Evolutionary conservation across 768 basidiomycete genomes (phyloP).

Genomic region (Royoungia palumana): DNA sequence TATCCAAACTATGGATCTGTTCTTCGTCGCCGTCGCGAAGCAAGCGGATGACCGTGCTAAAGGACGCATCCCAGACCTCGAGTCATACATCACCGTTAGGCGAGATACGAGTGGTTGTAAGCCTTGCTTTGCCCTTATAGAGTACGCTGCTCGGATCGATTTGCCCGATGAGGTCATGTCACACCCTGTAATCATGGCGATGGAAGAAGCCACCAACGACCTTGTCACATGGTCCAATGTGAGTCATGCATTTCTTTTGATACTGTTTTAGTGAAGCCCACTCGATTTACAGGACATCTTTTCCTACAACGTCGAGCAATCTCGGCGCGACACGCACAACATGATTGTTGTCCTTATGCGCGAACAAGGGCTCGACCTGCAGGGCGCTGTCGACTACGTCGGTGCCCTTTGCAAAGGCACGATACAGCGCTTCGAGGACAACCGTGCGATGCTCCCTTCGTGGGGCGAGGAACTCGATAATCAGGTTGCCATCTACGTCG

Average conservation of each 20-base stretch:
- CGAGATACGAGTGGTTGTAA: constrained; percentile 54
- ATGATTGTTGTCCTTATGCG: constrained; percentile 71
- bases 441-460: constrained; percentile 49
- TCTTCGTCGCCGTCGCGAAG: constrained; percentile 40
- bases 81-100: constrained; percentile 51
- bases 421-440: constrained; percentile 49
- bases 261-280: neutral
- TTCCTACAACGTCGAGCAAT: constrained; percentile 74
- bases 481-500: constrained; percentile 55
- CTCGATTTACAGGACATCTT: constrained; percentile 54
- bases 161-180: constrained; percentile 51
- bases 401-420: constrained; percentile 57
- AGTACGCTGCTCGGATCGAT: constrained; percentile 52
- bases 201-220: constrained; percentile 49
- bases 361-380: constrained; percentile 53
- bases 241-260: constrained; percentile 3
- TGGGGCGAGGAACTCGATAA: constrained; percentile 61
- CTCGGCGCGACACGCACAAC: constrained; percentile 65
- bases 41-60: constrained; percentile 43
- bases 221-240: constrained; percentile 50
- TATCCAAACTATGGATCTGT: constrained; percentile 40
- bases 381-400: constrained; percentile 61
- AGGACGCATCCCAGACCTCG: constrained; percentile 40
- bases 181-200: constrained; percentile 45
- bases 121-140: constrained; percentile 49